Conservation (phyloP, 2,329 filamentous ascomycete species). For the Aspergillus pseudoglaucus region DNA sequence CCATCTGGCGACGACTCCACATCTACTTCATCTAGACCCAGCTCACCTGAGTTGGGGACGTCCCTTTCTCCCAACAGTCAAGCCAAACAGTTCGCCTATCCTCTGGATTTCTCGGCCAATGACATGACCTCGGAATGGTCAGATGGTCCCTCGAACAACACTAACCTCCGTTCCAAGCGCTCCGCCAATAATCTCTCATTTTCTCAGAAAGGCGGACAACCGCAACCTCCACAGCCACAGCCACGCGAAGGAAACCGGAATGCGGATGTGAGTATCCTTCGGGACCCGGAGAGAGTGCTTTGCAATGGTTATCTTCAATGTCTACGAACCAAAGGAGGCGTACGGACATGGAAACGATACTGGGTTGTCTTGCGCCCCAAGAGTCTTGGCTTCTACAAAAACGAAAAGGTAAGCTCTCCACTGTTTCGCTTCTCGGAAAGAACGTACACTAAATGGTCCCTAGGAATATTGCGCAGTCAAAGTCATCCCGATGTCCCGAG, state of each 20-base stretch:
- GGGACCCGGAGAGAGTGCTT: conserved; percentile 80
- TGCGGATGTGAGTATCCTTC: conserved; percentile 47
- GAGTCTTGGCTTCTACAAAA: conserved; percentile 85
- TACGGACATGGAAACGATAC: conserved; percentile 88
- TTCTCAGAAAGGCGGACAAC: conserved; percentile 15
- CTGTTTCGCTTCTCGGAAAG: not conserved
- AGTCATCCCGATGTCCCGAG: conserved; percentile 68
- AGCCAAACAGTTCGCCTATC: conserved; percentile 24
- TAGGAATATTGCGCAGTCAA: conserved; percentile 79
- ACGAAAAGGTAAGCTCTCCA: conserved; percentile 46
- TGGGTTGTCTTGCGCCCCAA: conserved; percentile 87
- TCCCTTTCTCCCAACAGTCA: conserved; percentile 21
- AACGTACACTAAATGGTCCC: not conserved
- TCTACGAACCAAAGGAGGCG: conserved; percentile 69
- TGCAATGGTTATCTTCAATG: conserved; percentile 88
- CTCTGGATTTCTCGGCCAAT: conserved; percentile 55
- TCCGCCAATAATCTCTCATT: conserved; percentile 25
- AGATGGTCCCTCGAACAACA: conserved; percentile 43
- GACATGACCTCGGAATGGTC: conserved; percentile 79
- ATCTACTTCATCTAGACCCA: conserved; percentile 26
- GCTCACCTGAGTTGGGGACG: conserved; percentile 29
- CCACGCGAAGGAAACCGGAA: conserved; percentile 57
- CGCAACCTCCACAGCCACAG: conserved; percentile 12
- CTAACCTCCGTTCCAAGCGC: conserved; percentile 21
- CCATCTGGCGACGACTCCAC: conserved; percentile 37